Percentiles rank a stretch among this genome's conserved stretches.
phyloP scores from a whole-genome alignment of 805 yeast species.

The Maudiozyma barnettii region DNA sequence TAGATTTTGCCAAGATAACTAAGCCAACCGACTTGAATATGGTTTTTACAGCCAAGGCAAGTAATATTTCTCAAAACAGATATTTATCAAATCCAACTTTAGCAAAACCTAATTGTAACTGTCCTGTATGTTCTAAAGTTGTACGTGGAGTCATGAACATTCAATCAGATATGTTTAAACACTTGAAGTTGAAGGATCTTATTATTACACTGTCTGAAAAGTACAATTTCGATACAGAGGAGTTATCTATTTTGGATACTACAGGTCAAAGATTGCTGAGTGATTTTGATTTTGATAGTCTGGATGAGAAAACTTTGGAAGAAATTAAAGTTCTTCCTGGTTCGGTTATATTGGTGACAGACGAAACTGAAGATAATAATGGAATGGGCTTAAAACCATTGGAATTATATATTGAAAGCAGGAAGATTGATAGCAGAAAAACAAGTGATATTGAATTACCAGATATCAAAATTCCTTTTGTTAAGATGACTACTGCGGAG shows the following conservation, averaged over 20 bases:
- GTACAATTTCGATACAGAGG: constrained; percentile 42
- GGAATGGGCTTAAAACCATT: constrained; percentile 38
- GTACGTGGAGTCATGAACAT: constrained; percentile 42
- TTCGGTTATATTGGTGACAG: constrained; percentile 60
- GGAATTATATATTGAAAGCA: constrained; percentile 45
- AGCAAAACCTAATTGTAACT: constrained; percentile 55
- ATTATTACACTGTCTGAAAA: constrained; percentile 39
- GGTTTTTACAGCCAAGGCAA: constrained; percentile 44
- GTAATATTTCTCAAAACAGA: constrained; percentile 37
- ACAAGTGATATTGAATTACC: constrained; percentile 22
- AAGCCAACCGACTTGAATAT: constrained; percentile 33
- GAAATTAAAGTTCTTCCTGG: constrained; percentile 52
- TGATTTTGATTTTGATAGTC: constrained; percentile 85
- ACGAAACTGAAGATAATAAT: constrained; percentile 54
- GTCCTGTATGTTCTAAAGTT: constrained; percentile 54
- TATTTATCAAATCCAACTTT: constrained; percentile 57
- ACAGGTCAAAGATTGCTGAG: constrained; percentile 50
- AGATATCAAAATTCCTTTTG: constrained; percentile 25
- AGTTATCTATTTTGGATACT: constrained; percentile 25
- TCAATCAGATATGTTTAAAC: constrained; percentile 12
- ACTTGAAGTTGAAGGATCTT: constrained; percentile 39
- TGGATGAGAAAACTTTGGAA: constrained; percentile 38
- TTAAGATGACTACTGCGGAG: constrained; percentile 7
- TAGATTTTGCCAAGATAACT: constrained; percentile 25
- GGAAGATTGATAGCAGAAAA: constrained; percentile 5